Evolutionary conservation across 2,329 filamentous ascomycete genomes (phyloP), one percentile per base, ranked within the genome.

Genomic region (Fusarium acutatum): DNA sequence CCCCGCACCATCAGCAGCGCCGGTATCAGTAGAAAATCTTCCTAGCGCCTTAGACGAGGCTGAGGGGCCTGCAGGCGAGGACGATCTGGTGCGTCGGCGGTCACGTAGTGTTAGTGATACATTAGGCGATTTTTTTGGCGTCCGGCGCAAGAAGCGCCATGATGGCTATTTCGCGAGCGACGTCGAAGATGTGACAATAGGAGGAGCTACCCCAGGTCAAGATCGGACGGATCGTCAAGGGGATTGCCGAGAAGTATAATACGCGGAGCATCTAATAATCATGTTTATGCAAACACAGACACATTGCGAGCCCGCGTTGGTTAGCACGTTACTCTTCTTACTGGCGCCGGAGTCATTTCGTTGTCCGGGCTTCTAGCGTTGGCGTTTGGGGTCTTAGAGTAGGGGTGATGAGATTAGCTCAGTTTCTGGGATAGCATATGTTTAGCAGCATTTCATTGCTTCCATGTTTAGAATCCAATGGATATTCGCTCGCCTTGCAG

Each of bases 71-170:
- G 59, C 56, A 43, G 52, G 56, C 20, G 68, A 72, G 30, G 64
- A 64, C 10, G 75, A 77, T 49, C 44, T 71, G 34, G 64, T 70
- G n/a, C 79, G 79, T 22, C 77, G 77, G 43, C 78, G 82, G 35
- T 79, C 83, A 13, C 79, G 82, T 40, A 85, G 84, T 67, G 75
- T 85, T 38, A 85, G 83, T 72, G 83, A 85, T 49, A 82, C 83
- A 7, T 73, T 86, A 18, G 82, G 82, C 13, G 81, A 81, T 34
- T 80, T 85, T 46, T 85, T 85, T 73, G 77, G 80, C 40, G 75
- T 82, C 9, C 80, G 75, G 58, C 79, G 77, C 62, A 82, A 82
- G 69, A 81, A 76, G 65, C 74, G 72, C 52, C 76, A 73, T 35
- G 77, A 78, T 49, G 66, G 70, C 62, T 72, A 73, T 53, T 69